Evolutionary conservation across 805 yeast species (phyloP), one percentile per base, ranked within the genome.

Genomic region (Suhomyces emberorum): DNA sequence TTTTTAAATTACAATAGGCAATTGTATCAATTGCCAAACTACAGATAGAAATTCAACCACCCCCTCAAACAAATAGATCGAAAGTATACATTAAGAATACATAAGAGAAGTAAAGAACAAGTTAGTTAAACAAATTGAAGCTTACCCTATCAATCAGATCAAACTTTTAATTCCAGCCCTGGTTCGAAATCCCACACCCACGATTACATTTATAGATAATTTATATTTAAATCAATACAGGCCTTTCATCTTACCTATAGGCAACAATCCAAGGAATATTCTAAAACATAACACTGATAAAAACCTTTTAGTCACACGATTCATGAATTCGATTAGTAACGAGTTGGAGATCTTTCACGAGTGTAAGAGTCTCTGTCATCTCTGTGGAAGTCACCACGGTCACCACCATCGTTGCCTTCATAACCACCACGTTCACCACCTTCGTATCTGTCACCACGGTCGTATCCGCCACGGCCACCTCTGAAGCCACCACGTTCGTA

Each of bases 341-440:
- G 79, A 46, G 83, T 74, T 64, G 88, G 88, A 42, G 88, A 81
- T 76, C 88, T 81, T 58, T 68, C 73, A 52, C 73, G 62, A 37
- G 48, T 56, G 55, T 63, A 67, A 17, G 69, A 61, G 48, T 65
- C 71, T 55, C 70, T 60, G 48, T 72, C 79, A 49, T 74, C 68
- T 40, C 79, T 69, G 54, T 77, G 69, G 65, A 64, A 64, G 24
- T 72, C 45, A 51, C 49, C 38, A 48, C 54, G 37, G 24, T 72
- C 45, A 51, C 49, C 37, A 48, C 54, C 36, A 53, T 59, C 62
- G 11, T 25, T 23, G 23, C 44, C 47, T 59, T 65, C 65, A 41
- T 69, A 68, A 41, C 60, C 52, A 48, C 50, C 57, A 32, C 70
- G 60, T 46, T 64, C 65, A 22, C 52, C 53, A 35, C 52, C 41